Evolutionary conservation across 228 moss, liverwort and hornwort genomes (phyloP).

Genomic region (Sphagnum magellanicum): DNA sequence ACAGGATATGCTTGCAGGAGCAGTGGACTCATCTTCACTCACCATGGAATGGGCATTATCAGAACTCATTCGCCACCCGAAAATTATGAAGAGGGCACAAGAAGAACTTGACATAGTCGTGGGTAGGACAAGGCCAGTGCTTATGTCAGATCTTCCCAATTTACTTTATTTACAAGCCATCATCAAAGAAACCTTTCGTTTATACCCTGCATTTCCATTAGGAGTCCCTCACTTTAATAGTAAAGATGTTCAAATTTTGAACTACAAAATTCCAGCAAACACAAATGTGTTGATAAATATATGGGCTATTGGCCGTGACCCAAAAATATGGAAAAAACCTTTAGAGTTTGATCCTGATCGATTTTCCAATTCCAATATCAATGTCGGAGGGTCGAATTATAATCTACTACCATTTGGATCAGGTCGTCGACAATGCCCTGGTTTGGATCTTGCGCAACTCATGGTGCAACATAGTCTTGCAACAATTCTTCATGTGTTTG

Average conservation of each 20-base stretch:
- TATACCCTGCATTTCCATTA: slow-evolving; percentile 17
- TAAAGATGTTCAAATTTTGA: slow-evolving; percentile 13
- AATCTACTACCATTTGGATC: slow-evolving; percentile 26
- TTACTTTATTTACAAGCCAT: slow-evolving; percentile 18
- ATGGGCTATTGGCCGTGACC: slow-evolving; percentile 29
- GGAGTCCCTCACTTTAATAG: no score
- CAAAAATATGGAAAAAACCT: slow-evolving; percentile 15
- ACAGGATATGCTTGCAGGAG: slow-evolving; percentile 26
- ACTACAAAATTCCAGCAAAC: slow-evolving; percentile 18
- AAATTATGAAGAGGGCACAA: no score
- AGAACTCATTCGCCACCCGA: slow-evolving; percentile 18
- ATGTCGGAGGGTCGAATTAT: slow-evolving; percentile 21
- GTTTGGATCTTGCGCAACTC: slow-evolving; percentile 3
- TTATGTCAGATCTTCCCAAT: slow-evolving; percentile 16
- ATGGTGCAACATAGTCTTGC: slow-evolving; percentile 20
- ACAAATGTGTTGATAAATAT: slow-evolving; percentile 29
- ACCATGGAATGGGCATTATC: slow-evolving; percentile 27
- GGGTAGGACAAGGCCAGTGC: slow-evolving; percentile 11
- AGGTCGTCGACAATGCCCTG: slow-evolving; percentile 1
- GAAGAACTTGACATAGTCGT: slow-evolving; percentile 36
- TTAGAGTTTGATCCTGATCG: slow-evolving; percentile 18
- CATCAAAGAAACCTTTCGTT: slow-evolving; percentile 21
- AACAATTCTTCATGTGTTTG: slow-evolving; percentile 18
- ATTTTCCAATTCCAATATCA: slow-evolving; percentile 8
- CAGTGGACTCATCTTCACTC: slow-evolving; percentile 17